Conservation (phyloP, 2,329 filamentous ascomycete genomes). For the Aspergillus sclerotialis region DNA sequence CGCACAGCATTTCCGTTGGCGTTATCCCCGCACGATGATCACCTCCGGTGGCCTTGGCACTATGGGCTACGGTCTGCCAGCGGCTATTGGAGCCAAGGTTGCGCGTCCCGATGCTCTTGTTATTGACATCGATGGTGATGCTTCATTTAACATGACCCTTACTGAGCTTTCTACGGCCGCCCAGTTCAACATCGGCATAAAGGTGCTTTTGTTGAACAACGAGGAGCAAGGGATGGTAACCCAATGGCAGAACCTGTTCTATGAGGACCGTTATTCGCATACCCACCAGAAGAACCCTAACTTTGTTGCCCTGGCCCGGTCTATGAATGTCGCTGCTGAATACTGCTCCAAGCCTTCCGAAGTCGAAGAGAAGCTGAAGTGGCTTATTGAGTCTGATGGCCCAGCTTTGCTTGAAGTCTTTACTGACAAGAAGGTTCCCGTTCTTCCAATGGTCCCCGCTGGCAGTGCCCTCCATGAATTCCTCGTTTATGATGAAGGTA, state of each 20-base stretch:
- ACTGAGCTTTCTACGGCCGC: slow-evolving; percentile 89
- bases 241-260: slow-evolving; percentile 97
- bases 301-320: slow-evolving; percentile 86
- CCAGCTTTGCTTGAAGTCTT: slow-evolving; percentile 88
- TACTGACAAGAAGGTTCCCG: slow-evolving; percentile 71
- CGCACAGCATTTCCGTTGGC: slow-evolving; percentile 94
- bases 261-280: slow-evolving; percentile 84
- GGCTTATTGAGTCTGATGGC: slow-evolving; percentile 85
- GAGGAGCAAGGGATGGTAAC: slow-evolving; percentile 99
- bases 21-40: slow-evolving; percentile 85
- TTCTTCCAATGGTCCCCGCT: slow-evolving; percentile 94
- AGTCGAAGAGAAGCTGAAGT: slow-evolving; percentile 69
- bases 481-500: slow-evolving; percentile 75
- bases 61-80: slow-evolving; percentile 92
- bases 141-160: slow-evolving; percentile 98
- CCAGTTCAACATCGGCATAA: slow-evolving; percentile 95
- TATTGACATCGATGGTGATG: slow-evolving; percentile 93
- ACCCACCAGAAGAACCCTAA: slow-evolving; percentile 95
- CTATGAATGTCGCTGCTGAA: slow-evolving; percentile 78
- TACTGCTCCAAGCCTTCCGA: slow-evolving; percentile 69
- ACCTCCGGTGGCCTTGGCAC: slow-evolving; percentile 92
- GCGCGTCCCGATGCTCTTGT: slow-evolving; percentile 74
- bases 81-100: slow-evolving; percentile 93
- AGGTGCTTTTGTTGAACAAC: slow-evolving; percentile 92
- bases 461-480: slow-evolving; percentile 89